A percentile compares a stretch with the other conserved stretches of the same genome.
Conservation (phyloP, 805 yeast genomes). For the Candida tibetensis region DNA sequence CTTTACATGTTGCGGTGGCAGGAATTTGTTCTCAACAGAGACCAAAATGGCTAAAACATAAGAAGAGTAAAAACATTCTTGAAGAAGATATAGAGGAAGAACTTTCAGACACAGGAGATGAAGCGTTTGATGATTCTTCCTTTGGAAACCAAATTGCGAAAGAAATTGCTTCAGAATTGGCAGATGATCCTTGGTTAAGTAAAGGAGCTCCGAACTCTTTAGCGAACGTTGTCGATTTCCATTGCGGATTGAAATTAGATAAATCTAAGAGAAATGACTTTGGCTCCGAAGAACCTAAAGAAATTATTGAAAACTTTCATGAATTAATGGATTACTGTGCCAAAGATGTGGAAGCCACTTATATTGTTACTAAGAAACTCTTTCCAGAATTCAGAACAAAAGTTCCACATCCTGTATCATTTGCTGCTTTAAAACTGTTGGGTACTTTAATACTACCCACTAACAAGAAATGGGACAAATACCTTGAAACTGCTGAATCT, state of each 20-base stretch:
- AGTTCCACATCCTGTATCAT: conserved; percentile 92
- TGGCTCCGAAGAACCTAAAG: conserved; percentile 49
- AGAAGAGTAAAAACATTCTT: conserved; percentile 32
- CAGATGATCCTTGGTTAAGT: conserved; percentile 82
- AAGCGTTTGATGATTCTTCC: neutral
- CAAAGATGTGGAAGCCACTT: conserved; percentile 75
- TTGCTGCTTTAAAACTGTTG: conserved; percentile 77
- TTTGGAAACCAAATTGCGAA: conserved; percentile 3
- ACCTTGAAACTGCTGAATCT: conserved; percentile 65
- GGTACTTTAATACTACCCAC: conserved; percentile 79
- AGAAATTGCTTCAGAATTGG: conserved; percentile 27
- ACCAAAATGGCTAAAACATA: conserved; percentile 66
- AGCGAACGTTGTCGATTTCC: conserved; percentile 73
- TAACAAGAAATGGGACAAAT: conserved; percentile 66
- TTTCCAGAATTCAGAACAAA: conserved; percentile 64
- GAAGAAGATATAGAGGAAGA: conserved; percentile 16
- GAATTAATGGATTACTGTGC: conserved; percentile 78
- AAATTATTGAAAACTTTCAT: conserved; percentile 55
- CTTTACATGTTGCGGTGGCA: conserved; percentile 82
- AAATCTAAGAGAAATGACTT: conserved; percentile 70
- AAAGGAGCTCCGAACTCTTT: conserved; percentile 76
- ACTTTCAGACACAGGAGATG: conserved; percentile 19
- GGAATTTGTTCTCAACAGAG: conserved; percentile 95
- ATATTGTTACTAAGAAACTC: conserved; percentile 60
- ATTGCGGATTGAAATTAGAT: conserved; percentile 66